Percentiles rank a stretch among this genome's conserved stretches.
Evolutionary conservation across 495 filamentous ascomycete species (phyloP).

Genomic region (Penicillium tannophilum): DNA sequence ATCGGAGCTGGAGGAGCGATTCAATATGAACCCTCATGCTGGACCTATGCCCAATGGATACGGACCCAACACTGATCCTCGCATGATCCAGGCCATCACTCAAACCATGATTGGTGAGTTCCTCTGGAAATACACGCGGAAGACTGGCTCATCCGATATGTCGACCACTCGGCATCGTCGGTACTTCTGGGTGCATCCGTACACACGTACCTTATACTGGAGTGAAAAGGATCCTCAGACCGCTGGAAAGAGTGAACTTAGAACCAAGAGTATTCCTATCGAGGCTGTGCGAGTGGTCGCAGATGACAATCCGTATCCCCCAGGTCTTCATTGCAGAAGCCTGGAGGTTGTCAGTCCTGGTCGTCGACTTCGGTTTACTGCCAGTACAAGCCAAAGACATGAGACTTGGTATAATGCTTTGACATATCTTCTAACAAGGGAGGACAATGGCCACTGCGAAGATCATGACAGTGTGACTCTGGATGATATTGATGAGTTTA

Average conservation of each 20-base stretch:
- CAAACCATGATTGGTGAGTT: constrained; percentile 99
- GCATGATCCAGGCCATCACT: constrained; percentile 99
- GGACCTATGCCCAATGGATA: constrained; percentile 59
- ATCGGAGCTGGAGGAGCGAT: constrained; percentile 88
- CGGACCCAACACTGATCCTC: constrained; percentile 73
- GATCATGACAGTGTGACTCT: constrained; percentile 64
- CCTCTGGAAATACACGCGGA: constrained; percentile 98
- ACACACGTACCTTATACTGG: constrained; percentile 97
- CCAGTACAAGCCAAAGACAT: constrained; percentile 87
- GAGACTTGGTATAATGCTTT: constrained; percentile 99
- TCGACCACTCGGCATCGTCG: constrained; percentile 87
- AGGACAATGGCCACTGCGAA: constrained; percentile 57
- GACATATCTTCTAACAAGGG: constrained; percentile 85
- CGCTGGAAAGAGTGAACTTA: constrained; percentile 74
- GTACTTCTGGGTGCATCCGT: constrained; percentile 99
- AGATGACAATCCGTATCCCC: constrained; percentile 94
- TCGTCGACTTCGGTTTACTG: constrained; percentile 87
- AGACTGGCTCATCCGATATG: constrained; percentile 80
- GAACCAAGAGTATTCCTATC: constrained; percentile 93
- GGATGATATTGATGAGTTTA: constrained; percentile 90
- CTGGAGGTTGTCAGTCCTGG: constrained; percentile 88
- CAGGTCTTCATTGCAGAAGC: constrained; percentile 91
- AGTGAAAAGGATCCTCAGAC: constrained; percentile 83
- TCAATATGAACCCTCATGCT: constrained; percentile 69
- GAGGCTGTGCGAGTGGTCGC: constrained; percentile 91